Percentiles rank a stretch among this genome's conserved stretches.
Conservation (phyloP, 768 basidiomycete species). For the Russula virescens region DNA sequence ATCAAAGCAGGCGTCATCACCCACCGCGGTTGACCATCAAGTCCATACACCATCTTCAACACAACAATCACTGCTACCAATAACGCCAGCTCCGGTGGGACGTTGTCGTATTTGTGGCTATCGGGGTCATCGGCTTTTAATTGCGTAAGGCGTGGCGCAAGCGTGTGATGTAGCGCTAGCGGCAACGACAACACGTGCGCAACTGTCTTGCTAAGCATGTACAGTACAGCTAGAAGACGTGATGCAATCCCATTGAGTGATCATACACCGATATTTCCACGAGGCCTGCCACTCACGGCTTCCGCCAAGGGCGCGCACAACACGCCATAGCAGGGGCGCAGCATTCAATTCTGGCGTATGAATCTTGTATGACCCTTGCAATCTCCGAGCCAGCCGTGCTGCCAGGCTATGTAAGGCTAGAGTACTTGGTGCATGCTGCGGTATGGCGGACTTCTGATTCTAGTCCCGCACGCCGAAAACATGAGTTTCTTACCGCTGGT, state of each 20-base stretch:
- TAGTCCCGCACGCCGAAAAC: neutral
- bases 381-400: conserved; percentile 54
- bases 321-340: conserved; percentile 73
- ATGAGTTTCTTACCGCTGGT: conserved; percentile 50
- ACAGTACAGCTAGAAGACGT: conserved; percentile 49
- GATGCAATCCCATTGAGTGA: conserved; percentile 20
- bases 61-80: conserved; percentile 57
- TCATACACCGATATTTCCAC: conserved; percentile 18
- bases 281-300: conserved; percentile 51
- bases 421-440: conserved; percentile 56
- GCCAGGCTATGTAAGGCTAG: conserved; percentile 52
- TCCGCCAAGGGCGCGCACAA: conserved; percentile 59
- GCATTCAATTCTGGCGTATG: conserved; percentile 69
- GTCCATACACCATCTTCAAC: conserved; percentile 80
- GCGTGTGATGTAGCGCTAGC: conserved; percentile 51
- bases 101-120: conserved; percentile 53
- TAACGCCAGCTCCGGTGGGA: conserved; percentile 62
- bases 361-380: conserved; percentile 51
- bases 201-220: conserved; percentile 56
- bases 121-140: conserved; percentile 37
- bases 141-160: conserved; percentile 40
- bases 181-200: conserved; percentile 51
- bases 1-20: neutral
- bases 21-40: conserved; percentile 64
- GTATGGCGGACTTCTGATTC: neutral